A percentile compares a stretch with the other conserved stretches of the same genome.
These are phyloP conservation scores for Cladophialophora immunda DNA, from an alignment of 2,329 filamentous ascomycete genomes.

Conservation along the genomic window DNA sequence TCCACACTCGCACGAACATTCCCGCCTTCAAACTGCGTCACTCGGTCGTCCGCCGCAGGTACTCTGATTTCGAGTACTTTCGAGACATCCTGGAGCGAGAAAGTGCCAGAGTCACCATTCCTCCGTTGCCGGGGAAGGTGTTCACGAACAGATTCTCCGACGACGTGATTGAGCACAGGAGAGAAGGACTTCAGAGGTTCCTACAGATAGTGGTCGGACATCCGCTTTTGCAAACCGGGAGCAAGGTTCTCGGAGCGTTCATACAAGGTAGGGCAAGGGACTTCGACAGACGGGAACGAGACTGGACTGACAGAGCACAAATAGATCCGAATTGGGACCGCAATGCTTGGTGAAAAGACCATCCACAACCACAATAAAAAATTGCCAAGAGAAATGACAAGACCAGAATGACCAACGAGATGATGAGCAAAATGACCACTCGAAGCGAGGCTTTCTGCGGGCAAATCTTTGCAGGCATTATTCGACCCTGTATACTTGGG, in stretches of 20 bases:
- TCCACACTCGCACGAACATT: constrained; percentile 97
- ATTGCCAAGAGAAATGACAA: constrained; percentile 8
- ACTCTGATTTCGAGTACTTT: constrained; percentile 99
- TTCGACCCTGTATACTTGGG: constrained; percentile 4
- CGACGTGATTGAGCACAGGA: constrained; percentile 94
- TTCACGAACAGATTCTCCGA: constrained; percentile 98
- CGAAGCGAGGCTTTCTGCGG: constrained; percentile 6
- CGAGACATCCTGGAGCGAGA: constrained; percentile 97
- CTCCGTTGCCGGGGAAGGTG: constrained; percentile 93
- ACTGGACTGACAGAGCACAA: constrained; percentile 1
- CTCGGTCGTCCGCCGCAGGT: constrained; percentile 87
- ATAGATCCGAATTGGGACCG: constrained; percentile 77
- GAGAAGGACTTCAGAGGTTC: constrained; percentile 92
- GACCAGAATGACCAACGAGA: constrained; percentile 17
- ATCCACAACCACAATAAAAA: neutral
- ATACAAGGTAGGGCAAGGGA: constrained; percentile 78
- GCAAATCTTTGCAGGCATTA: constrained; percentile 1
- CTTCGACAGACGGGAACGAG: neutral
- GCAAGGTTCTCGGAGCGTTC: constrained; percentile 94
- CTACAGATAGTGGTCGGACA: constrained; percentile 97
- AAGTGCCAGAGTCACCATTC: constrained; percentile 86
- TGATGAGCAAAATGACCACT: constrained; percentile 14
- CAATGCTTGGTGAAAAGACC: constrained; percentile 73
- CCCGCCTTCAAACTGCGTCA: constrained; percentile 96
- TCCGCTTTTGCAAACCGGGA: constrained; percentile 94